Percentiles rank a stretch among this genome's conserved stretches.
Evolutionary conservation across 2,329 filamentous ascomycete species (phyloP).

Genomic region (Hymenoscyphus fructigenus): DNA sequence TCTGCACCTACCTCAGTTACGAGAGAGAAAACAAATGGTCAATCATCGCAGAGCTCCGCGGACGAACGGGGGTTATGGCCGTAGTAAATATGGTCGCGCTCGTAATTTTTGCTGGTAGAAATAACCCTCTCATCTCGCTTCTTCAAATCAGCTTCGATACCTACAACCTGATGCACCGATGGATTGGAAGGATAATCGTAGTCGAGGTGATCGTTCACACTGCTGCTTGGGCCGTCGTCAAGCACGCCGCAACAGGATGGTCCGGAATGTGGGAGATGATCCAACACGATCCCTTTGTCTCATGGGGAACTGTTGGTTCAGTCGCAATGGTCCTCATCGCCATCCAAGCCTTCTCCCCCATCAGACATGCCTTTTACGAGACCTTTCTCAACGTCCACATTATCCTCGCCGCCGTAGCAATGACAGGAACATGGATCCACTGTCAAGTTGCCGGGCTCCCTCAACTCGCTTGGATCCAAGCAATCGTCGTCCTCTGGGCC

Average conservation of each 20-base stretch:
- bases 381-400: slow-evolving; percentile 90
- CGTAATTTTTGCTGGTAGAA: slow-evolving; percentile 83
- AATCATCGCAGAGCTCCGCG: slow-evolving; percentile 78
- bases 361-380: slow-evolving; percentile 96
- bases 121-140: slow-evolving; percentile 83
- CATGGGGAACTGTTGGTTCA: slow-evolving; percentile 60
- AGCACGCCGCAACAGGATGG: slow-evolving; percentile 64
- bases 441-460: slow-evolving; percentile 63
- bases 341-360: slow-evolving; percentile 69
- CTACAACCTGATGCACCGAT: slow-evolving; percentile 87
- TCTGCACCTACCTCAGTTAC: slow-evolving; percentile 64
- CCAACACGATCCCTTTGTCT: slow-evolving; percentile 60
- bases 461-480: slow-evolving; percentile 72
- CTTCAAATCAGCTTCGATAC: slow-evolving; percentile 92
- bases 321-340: slow-evolving; percentile 64
- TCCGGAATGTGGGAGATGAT: slow-evolving; percentile 55
- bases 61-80: slow-evolving; percentile 79
- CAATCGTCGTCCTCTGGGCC: slow-evolving; percentile 74
- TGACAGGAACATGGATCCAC: slow-evolving; percentile 78
- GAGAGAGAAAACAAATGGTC: slow-evolving; percentile 56
- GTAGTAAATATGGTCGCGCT: slow-evolving; percentile 91
- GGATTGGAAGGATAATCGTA: slow-evolving; percentile 74
- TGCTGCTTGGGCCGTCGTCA: slow-evolving; percentile 71
- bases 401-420: slow-evolving; percentile 63
- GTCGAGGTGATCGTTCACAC: slow-evolving; percentile 70